Evolutionary conservation across 2,329 filamentous ascomycete genomes (phyloP), one percentile per base, ranked within the genome.

Genomic region (Drechslerella stenobrocha): DNA sequence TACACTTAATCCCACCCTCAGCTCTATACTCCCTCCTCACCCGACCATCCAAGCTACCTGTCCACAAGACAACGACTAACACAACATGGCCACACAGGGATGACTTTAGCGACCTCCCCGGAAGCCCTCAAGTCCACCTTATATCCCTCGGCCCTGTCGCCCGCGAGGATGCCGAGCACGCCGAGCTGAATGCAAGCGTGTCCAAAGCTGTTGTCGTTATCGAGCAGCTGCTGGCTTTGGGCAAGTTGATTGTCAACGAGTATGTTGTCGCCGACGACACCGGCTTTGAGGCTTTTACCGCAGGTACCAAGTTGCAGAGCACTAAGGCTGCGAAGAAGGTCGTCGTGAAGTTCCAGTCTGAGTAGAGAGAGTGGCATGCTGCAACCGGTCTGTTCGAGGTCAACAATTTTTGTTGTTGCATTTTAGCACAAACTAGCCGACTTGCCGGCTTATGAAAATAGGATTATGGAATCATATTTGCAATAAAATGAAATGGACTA

Each of bases 271-370:
- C 60, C 26, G 63, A 20, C 15, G 44, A n/a, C 2, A 67, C 45
- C 7, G 63, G 55, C 11, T 59, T 67, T 15, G 55, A 60, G 18
- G 46, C 22, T 15, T 67, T 55, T 23, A 60, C 32, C 22, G 55
- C 60, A 30, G 63, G 23, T 13, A 30, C 56, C 45, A 42, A 56
- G 15, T 26, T 56, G 34, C 50, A 50, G 11, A 55, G 30, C 26
- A 13, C 15, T 18, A 47, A 47, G 11, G 30, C 48, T 1, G 55
- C 42, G 2, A 67, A 67, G 55, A 67, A 67, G 35, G 37, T 67
- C 15, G 50, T 67, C 13, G 55, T 52, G 26, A 55, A 67, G 28
- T 34, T 67, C n/a, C 63, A 67, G 28, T 50, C 60, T 28, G 61
- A 66, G 37, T 66, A 53, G 34, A 28, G 7, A 15, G 13, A 11